Evolutionary conservation across 768 basidiomycete species (phyloP), one percentile per base, ranked within the genome.

Genomic region (Clitopilus passeckerianus): DNA sequence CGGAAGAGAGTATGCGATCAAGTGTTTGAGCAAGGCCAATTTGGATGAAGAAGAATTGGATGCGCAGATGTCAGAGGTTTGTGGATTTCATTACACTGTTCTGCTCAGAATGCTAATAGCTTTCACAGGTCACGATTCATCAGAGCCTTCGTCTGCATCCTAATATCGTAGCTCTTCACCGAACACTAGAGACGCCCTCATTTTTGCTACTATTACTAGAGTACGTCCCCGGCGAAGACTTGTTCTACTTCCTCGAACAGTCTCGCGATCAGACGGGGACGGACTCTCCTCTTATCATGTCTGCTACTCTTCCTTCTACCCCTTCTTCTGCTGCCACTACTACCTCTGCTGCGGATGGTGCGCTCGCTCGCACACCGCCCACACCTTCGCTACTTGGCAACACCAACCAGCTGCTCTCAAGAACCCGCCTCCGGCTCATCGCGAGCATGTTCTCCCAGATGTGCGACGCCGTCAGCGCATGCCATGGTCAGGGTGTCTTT

Each of bases 171-270:
- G 94, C 95, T 24, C 85, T 98, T 27, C 87, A 96, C 72, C 89
- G 90, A 65, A 96, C 97, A 0, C 82, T 96, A 66, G 94, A 99
- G 74, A 98, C 95, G 2, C 80, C 86, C 57, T 88, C 93, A 30
- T 97, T 92, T 72, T 79, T 99, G 6, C 87, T 98, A 64, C 87
- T 99, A 64, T 80, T 99, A 52, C 80, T 99, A 64, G 96, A 99
- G 77, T 93, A 89, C 70, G 95, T 97, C 62, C 95, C 95, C 15
- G 96, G 96, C 55, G 92, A 97, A 74, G 96, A 99, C 73, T 79
- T 98, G 64, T 99, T 95, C 74, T 99, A 95, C 76, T 99, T 98
- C 81, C 83, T 99, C 54, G 95, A 98, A 78, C 93, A 97, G 78
- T 87, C 92, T 62, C 87, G 90, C 71, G 94, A 96, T 73, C 89